phyloP scores from a whole-genome alignment of 116 monocot genomes.

The Trichopus zeylanicus region DNA sequence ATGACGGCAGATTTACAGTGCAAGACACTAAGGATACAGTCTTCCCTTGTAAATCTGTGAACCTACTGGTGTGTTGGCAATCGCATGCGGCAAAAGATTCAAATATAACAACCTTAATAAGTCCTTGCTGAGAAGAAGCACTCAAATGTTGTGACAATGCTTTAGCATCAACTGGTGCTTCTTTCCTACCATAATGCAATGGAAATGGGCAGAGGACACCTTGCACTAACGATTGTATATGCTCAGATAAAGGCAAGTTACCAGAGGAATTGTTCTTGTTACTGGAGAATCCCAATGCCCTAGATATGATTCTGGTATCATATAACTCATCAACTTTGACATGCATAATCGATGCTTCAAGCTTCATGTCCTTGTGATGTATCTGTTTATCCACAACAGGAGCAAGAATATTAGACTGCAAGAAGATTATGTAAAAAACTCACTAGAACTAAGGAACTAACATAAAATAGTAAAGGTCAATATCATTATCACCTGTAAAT shows the following conservation, averaged over 20 bases:
- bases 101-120: slow-evolving; percentile 50
- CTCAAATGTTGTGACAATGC: not conserved
- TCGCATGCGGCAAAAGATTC: slow-evolving; percentile 59
- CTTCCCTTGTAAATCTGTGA: slow-evolving; percentile 27
- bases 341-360: slow-evolving; percentile 46
- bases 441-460: not conserved
- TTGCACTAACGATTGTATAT: slow-evolving; percentile 40
- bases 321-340: slow-evolving; percentile 61
- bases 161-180: slow-evolving; percentile 9
- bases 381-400: slow-evolving; percentile 50
- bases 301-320: slow-evolving; percentile 13
- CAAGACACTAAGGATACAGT: slow-evolving; percentile 32
- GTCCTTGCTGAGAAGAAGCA: slow-evolving; percentile 5
- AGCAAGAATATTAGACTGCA: slow-evolving; percentile 8
- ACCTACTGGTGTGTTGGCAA: slow-evolving; percentile 34
- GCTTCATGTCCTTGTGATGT: slow-evolving; percentile 40
- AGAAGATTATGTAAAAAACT: not conserved
- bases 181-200: slow-evolving; percentile 19
- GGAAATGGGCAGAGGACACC: slow-evolving; percentile 48
- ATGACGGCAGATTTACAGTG: slow-evolving; percentile 56
- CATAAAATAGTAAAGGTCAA: not conserved
- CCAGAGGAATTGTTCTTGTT: slow-evolving; percentile 1
- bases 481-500: slow-evolving; percentile 53
- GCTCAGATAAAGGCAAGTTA: slow-evolving; percentile 20
- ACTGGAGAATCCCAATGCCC: slow-evolving; percentile 2